phyloP scores from a whole-genome alignment of 176 grass and related monocot genomes.

The Zea luxurians region DNA sequence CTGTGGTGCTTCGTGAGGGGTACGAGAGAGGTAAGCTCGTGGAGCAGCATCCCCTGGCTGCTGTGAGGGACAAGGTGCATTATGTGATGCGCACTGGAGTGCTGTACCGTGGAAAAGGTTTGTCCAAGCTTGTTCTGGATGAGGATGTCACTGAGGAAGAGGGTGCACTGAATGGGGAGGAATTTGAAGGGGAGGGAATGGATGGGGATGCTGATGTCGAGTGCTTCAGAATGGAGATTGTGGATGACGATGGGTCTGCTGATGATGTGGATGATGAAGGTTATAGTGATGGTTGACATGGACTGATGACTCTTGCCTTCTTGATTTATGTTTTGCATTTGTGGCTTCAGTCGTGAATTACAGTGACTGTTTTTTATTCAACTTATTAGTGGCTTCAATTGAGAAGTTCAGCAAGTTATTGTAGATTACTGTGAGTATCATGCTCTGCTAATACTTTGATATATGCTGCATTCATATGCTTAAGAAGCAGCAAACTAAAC shows the following conservation, averaged over 20 bases:
- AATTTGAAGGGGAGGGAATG: conserved; percentile 36
- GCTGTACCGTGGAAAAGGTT: conserved; percentile 66
- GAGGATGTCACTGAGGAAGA: conserved; percentile 54
- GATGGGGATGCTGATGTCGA: conserved; percentile 65
- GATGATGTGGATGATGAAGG: conserved; percentile 43
- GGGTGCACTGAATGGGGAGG: conserved; percentile 39
- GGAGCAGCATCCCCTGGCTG: conserved; percentile 57
- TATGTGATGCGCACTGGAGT: conserved; percentile 90
- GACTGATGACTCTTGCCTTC: conserved; percentile 24
- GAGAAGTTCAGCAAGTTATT: conserved; percentile 13
- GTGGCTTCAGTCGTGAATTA: conserved; percentile 15
- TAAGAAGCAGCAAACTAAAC: conserved; percentile 27
- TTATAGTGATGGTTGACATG: conserved; percentile 42
- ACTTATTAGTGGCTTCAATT: conserved; percentile 6
- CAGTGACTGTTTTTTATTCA: not conserved
- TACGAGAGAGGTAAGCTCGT: conserved; percentile 89
- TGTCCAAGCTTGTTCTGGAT: conserved; percentile 70
- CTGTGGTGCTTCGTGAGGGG: conserved; percentile 75
- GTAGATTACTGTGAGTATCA: conserved; percentile 30
- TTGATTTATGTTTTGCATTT: conserved; percentile 14
- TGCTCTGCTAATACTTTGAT: conserved; percentile 19
- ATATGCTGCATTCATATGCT: conserved; percentile 8
- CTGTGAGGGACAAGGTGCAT: conserved; percentile 73
- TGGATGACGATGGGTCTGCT: conserved; percentile 41
- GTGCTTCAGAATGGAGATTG: conserved; percentile 65